Evolutionary conservation across 2,329 filamentous ascomycete species (phyloP).

Genomic region (Pseudogymnoascus pannorum): DNA sequence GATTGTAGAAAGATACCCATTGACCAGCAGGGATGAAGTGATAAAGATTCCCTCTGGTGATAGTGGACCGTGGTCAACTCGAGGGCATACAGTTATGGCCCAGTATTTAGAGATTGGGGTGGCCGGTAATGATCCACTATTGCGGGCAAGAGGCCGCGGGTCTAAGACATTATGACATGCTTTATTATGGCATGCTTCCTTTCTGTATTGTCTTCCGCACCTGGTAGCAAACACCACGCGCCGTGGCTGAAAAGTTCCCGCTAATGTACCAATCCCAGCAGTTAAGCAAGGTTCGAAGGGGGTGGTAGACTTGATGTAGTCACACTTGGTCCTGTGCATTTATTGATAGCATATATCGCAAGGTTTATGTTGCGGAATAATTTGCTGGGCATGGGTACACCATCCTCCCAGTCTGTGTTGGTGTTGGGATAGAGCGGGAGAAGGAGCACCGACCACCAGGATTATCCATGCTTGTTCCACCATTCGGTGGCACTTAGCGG

Average conservation of each 20-base stretch:
- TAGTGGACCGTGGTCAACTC: not conserved
- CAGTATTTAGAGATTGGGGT: not conserved
- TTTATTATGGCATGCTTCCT: not conserved
- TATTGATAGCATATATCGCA: not conserved
- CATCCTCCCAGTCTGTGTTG: not conserved
- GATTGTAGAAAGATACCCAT: not conserved
- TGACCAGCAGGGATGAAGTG: not conserved
- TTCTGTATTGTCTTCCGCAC: not conserved
- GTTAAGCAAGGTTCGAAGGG: not conserved
- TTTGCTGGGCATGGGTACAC: not conserved
- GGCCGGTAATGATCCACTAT: not conserved
- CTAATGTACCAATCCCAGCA: not conserved
- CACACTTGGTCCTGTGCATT: not conserved
- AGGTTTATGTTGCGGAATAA: not conserved
- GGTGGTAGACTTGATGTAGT: not conserved
- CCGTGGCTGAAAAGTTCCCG: not conserved
- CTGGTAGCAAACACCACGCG: not conserved
- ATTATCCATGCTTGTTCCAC: not conserved
- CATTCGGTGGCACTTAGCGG: not conserved
- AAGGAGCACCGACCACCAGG: not conserved
- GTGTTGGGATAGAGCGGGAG: not conserved
- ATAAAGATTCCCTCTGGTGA: not conserved
- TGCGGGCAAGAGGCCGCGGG: not conserved
- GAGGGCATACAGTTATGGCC: not conserved
- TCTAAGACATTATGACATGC: not conserved